Base-by-base conservation (phyloP, 345 rosid genomes). In the Salix viminalis region DNA sequence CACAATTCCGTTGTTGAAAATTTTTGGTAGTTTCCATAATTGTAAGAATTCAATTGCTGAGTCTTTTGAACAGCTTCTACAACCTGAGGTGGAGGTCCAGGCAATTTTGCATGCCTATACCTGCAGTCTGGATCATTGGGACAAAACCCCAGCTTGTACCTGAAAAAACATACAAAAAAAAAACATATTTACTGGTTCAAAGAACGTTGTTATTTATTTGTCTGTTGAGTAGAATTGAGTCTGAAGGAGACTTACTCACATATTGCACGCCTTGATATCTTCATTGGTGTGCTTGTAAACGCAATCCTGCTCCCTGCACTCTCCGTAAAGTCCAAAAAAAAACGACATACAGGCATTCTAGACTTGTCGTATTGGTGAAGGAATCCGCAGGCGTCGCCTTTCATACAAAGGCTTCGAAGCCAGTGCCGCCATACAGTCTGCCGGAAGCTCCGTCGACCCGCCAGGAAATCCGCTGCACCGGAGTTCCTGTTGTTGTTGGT, bases 371-470 rank as follows among this genome's bases (percentile, higher is more conserved):
- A 96, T 89, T 94, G 98, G 61, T 96, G 99, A 16, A 96, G 97
- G 84, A 96, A 96, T 52, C 97, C 98, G 76, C 97, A 96, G 75
- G 95, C 97, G 69, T 96, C 99, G 37, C 99, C 99, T 82, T 96
- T 96, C 99, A 94, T 94, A 77, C 99, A 96, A 41, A 96, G 91
- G 76, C 99, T 89, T 48, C 99, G 91, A 48, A 96, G 93, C 98
- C 99, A 96, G 86, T 96, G 99, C 79, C 97, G 88, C 80, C 99
- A 96, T 9, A 96, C 99, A 21, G 99, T 96, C 85, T 96, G 98
- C 60, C 99, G 86, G 88, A 90, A 96, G 85, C 99, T 96, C 85
- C 97, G 70, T 70, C 99, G 72, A 21, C 97, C 97, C 0, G 82
- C 41, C 60, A 70, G 80, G 65, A 69, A 71, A 37, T 79, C 83